Conservation (phyloP, 2,329 filamentous ascomycete species). For the Byssothecium circinans region DNA sequence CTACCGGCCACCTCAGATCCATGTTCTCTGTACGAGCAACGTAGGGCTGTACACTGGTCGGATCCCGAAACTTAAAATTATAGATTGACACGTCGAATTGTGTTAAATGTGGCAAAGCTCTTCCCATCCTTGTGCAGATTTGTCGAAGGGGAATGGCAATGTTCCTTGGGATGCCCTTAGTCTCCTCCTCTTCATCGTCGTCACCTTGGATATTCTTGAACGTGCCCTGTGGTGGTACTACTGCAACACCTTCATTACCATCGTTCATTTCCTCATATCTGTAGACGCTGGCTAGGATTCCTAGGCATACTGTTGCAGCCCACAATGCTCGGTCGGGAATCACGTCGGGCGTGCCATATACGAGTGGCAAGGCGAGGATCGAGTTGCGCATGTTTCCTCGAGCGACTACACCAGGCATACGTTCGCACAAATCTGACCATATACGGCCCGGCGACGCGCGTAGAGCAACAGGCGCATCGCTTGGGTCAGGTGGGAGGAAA, state of each 20-base stretch:
- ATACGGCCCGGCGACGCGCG: conserved; percentile 53
- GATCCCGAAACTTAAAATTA: conserved; percentile 54
- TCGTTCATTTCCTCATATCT: conserved; percentile 57
- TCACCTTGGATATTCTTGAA: conserved; percentile 50
- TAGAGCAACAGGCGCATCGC: conserved; percentile 51
- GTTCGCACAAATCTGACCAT: conserved; percentile 57
- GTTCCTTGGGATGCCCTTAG: conserved; percentile 52
- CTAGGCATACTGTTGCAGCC: conserved; percentile 56
- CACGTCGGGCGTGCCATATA: conserved; percentile 53
- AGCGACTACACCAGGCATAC: conserved; percentile 56
- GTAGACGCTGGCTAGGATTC: conserved; percentile 58
- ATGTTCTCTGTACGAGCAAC: conserved; percentile 57
- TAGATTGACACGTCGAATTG: conserved; percentile 58
- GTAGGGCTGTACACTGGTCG: conserved; percentile 54
- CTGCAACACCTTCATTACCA: conserved; percentile 54
- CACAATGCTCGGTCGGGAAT: conserved; percentile 57
- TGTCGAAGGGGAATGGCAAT: conserved; percentile 57
- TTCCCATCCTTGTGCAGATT: conserved; percentile 55
- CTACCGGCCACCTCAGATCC: conserved; percentile 55
- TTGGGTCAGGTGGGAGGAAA: conserved; percentile 55
- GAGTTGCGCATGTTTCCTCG: conserved; percentile 55
- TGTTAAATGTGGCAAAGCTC: conserved; percentile 55
- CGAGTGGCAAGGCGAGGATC: conserved; percentile 51
- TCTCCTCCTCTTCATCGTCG: conserved; percentile 53
- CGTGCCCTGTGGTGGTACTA: conserved; percentile 34